These are phyloP conservation scores for Claviceps sp. DNA, from an alignment of 2,329 filamentous ascomycete genomes.

Conservation along the genomic window DNA sequence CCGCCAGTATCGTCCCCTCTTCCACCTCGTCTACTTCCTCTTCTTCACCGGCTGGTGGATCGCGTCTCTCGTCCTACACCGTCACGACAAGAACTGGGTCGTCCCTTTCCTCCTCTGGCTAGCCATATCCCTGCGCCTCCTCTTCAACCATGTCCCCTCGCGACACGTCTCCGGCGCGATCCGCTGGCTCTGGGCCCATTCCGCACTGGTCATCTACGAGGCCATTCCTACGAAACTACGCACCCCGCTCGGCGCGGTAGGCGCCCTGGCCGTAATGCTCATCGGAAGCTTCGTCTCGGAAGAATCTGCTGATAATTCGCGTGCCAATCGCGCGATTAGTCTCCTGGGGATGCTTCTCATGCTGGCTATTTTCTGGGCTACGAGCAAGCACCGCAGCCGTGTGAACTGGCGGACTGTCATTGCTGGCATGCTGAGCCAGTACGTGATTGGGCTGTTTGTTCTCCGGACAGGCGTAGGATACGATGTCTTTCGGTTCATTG, in stretches of 20 bases:
- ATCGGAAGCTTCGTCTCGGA: conserved; percentile 62
- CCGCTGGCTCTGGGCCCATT: conserved; percentile 53
- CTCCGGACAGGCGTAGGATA: conserved; percentile 67
- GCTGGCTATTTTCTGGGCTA: conserved; percentile 51
- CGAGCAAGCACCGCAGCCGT: conserved; percentile 52
- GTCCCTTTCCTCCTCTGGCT: conserved; percentile 76
- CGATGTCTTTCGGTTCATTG: conserved; percentile 87
- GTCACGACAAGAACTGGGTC: conserved; percentile 63
- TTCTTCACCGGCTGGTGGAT: conserved; percentile 58
- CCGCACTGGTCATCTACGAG: conserved; percentile 42
- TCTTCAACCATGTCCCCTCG: conserved; percentile 62
- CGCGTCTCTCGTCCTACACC: conserved; percentile 58
- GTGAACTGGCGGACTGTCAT: conserved; percentile 72
- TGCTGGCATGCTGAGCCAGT: conserved; percentile 79
- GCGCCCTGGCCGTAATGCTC: conserved; percentile 61
- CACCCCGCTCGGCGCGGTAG: conserved; percentile 45
- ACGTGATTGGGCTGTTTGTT: conserved; percentile 79
- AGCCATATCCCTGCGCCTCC: conserved; percentile 55
- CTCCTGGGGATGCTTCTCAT: conserved; percentile 67
- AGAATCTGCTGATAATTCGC: conserved; percentile 63
- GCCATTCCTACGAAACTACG: conserved; percentile 55
- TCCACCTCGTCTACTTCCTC: conserved; percentile 32
- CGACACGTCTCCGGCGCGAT: conserved; percentile 53
- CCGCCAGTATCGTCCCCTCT: conserved; percentile 28
- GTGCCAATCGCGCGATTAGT: conserved; percentile 66